Evolutionary conservation across 441 rosid genomes (phyloP).

Genomic region (Bruguiera hainesii): DNA sequence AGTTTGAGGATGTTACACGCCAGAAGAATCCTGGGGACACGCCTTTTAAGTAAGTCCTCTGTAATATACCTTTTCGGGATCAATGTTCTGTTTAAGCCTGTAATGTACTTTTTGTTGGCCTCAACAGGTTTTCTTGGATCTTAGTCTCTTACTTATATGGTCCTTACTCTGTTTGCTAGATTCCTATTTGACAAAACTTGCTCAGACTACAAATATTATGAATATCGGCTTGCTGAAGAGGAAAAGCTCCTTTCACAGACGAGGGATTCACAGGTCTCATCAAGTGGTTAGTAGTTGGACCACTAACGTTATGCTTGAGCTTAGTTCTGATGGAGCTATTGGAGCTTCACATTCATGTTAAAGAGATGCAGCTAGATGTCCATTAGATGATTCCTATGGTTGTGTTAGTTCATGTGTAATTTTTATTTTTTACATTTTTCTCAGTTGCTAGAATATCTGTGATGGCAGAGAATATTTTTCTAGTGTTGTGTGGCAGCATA

Average conservation of each 20-base stretch:
- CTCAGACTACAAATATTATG: slow-evolving; percentile 80
- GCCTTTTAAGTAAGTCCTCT: slow-evolving; percentile 71
- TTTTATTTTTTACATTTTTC: no score
- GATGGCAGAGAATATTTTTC: no score
- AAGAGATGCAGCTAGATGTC: not conserved
- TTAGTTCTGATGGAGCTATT: not conserved
- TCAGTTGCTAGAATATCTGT: no score
- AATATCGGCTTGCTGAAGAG: slow-evolving; percentile 74
- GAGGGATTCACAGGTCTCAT: slow-evolving; percentile 43
- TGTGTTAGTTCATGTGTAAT: no score
- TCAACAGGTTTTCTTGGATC: not conserved
- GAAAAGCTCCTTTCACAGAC: slow-evolving; percentile 53
- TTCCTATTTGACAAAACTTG: slow-evolving; percentile 81
- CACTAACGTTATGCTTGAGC: not conserved
- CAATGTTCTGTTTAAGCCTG: not conserved
- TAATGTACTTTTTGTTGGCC: slow-evolving; percentile 5
- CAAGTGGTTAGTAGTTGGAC: slow-evolving; percentile 42
- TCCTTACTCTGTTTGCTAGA: slow-evolving; percentile 37
- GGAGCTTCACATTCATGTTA: not conserved
- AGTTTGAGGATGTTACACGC: slow-evolving; percentile 85
- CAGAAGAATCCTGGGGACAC: slow-evolving; percentile 97
- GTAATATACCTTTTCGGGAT: slow-evolving; percentile 4
- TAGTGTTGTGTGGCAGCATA: no score
- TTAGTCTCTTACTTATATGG: slow-evolving; percentile 8
- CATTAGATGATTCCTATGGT: no score